Percentiles rank a stretch among this genome's conserved stretches.
Conservation (phyloP, 1,139 yeast genomes). For the Debaryomyces subglobosus region DNA sequence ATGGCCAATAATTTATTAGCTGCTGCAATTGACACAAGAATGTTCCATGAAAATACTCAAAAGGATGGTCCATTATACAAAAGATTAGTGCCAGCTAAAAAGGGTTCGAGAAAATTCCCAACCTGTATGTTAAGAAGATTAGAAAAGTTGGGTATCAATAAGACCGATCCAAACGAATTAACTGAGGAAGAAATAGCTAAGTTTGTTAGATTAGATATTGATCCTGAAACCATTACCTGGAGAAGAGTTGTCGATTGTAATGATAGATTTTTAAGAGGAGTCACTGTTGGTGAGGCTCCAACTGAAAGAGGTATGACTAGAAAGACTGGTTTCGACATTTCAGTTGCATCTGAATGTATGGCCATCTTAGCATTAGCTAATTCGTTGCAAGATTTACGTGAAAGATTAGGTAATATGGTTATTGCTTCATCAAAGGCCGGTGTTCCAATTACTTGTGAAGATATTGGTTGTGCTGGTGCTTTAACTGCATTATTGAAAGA, state of each 20-base stretch:
- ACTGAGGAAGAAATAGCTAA: conserved; percentile 74
- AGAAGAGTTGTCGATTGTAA: conserved; percentile 96
- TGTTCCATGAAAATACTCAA: conserved; percentile 96
- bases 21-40: conserved; percentile 97
- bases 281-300: conserved; percentile 91
- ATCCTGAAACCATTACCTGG: conserved; percentile 94
- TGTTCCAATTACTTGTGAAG: conserved; percentile 93
- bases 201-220: conserved; percentile 88
- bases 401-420: conserved; percentile 88
- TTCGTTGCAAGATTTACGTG: conserved; percentile 83
- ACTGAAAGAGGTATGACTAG: conserved; percentile 92
- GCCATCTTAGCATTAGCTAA: conserved; percentile 92
- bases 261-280: conserved; percentile 89
- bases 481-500: conserved; percentile 93
- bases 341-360: conserved; percentile 98
- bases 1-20: conserved; percentile 95
- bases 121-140: conserved; percentile 78
- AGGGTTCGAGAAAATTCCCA: conserved; percentile 79
- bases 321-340: conserved; percentile 91
- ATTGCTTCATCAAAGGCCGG: conserved; percentile 83
- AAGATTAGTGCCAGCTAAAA: conserved; percentile 85
- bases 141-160: conserved; percentile 75
- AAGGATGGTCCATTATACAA: conserved; percentile 84
- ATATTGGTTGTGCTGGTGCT: conserved; percentile 97
- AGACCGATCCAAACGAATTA: conserved; percentile 80